Percentiles rank a stretch among this genome's conserved stretches.
Evolutionary conservation across 1,284 basidiomycete species (phyloP).

Genomic region (Sporisorium scitamineum): DNA sequence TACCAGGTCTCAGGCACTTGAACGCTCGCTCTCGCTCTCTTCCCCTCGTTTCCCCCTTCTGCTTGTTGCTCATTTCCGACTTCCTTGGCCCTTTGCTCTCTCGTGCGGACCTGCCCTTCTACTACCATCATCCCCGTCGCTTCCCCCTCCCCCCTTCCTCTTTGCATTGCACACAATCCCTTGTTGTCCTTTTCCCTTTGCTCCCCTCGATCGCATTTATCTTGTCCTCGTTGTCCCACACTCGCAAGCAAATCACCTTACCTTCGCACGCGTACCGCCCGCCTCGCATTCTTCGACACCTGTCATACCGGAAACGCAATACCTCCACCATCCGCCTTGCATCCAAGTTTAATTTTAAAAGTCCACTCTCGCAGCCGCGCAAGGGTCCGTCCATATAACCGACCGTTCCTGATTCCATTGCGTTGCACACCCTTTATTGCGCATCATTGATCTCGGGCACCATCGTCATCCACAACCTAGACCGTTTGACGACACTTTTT

Average conservation of each 20-base stretch:
- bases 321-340: constrained; percentile 31
- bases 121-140: constrained; percentile 31
- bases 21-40: not conserved
- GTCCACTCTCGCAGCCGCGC: not conserved
- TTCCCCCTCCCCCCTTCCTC: constrained; percentile 1
- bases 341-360: constrained; percentile 11
- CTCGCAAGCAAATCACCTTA: not conserved
- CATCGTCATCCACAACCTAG: not conserved
- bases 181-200: not conserved
- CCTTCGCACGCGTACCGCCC: constrained; percentile 10
- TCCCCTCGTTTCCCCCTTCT: not conserved
- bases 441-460: constrained; percentile 1
- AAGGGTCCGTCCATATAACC: constrained; percentile 11
- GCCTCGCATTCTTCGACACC: constrained; percentile 32
- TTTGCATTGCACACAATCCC: constrained; percentile 9
- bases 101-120: constrained; percentile 32
- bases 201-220: constrained; percentile 20
- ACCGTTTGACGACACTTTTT: not conserved
- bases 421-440: not conserved
- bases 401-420: constrained; percentile 12
- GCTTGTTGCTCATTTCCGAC: constrained; percentile 5
- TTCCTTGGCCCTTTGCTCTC: constrained; percentile 22
- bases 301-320: constrained; percentile 33
- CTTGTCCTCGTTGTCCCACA: not conserved
- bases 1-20: constrained; percentile 27